Conservation (phyloP, 352 stramenopile species). For the Phytophthora capsici region DNA sequence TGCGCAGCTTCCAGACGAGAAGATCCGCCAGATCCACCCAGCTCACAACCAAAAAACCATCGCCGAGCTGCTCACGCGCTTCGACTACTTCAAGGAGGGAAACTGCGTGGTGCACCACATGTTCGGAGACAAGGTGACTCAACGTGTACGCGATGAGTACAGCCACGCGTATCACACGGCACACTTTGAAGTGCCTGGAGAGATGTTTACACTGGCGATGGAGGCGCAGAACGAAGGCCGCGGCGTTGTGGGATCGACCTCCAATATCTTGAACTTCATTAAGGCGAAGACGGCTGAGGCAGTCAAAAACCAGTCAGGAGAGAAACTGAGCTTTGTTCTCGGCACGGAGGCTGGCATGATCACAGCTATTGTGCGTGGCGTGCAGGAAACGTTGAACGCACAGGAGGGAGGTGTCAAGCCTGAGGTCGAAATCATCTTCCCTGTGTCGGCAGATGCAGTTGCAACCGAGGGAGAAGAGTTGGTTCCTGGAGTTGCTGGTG, state of each 20-base stretch:
- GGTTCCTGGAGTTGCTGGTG: constrained; percentile 91
- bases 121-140: constrained; percentile 95
- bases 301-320: constrained; percentile 59
- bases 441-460: constrained; percentile 94
- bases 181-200: constrained; percentile 98
- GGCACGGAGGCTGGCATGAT: constrained; percentile 98
- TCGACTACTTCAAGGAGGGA: constrained; percentile 95
- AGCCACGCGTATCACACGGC: constrained; percentile 94
- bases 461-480: constrained; percentile 77
- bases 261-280: constrained; percentile 99
- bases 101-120: constrained; percentile 99
- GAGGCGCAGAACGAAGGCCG: constrained; percentile 90
- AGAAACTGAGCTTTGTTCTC: constrained; percentile 94
- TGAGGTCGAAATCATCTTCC: constrained; percentile 97
- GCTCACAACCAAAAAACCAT: constrained; percentile 87
- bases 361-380: constrained; percentile 95
- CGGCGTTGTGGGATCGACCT: constrained; percentile 95
- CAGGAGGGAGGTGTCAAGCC: constrained; percentile 60
- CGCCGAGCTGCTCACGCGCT: constrained; percentile 79
- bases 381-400: constrained; percentile 83
- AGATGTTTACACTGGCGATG: constrained; percentile 99
- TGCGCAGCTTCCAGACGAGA: constrained; percentile 72
- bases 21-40: constrained; percentile 88
- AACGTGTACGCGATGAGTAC: constrained; percentile 93
- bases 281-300: constrained; percentile 93